Evolutionary conservation across 331 rosid genomes (phyloP).

Genomic region (Ulmus americana): DNA sequence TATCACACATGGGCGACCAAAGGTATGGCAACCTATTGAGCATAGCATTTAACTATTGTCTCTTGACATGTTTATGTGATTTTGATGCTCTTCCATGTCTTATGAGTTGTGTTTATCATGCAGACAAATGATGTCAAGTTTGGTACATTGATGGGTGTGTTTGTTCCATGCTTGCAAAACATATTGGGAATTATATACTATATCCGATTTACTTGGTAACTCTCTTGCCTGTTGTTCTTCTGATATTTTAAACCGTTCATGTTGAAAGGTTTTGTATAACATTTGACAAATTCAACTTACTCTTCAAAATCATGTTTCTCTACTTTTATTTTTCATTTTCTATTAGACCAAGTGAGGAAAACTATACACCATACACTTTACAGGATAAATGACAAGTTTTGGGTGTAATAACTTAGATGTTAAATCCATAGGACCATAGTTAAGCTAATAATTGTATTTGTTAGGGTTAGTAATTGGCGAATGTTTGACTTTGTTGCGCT

Average conservation of each 20-base stretch:
- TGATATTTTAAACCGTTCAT: background rate
- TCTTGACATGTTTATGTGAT: constrained; percentile 12
- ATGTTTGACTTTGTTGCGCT: no score
- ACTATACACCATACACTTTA: no score
- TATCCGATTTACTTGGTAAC: constrained; percentile 96
- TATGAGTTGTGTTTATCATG: constrained; percentile 27
- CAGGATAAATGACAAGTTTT: no score
- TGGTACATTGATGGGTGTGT: constrained; percentile 98
- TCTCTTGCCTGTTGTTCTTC: constrained; percentile 19
- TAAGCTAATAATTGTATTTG: no score
- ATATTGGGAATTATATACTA: constrained; percentile 97
- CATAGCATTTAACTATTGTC: constrained; percentile 20
- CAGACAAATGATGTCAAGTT: constrained; percentile 58
- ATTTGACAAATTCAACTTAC: no score
- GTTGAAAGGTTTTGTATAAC: no score
- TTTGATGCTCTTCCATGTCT: constrained; percentile 18
- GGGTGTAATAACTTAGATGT: no score
- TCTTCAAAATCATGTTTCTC: no score
- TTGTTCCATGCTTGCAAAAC: constrained; percentile 90
- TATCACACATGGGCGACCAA: constrained; percentile 66
- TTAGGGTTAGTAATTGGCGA: no score
- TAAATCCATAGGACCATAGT: no score
- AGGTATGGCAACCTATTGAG: constrained; percentile 43
- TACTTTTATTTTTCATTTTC: no score
- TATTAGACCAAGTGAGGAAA: no score